Evolutionary conservation across 257 asterid species (phyloP), one percentile per base, ranked within the genome.

Genomic region (Paulownia fortunei): DNA sequence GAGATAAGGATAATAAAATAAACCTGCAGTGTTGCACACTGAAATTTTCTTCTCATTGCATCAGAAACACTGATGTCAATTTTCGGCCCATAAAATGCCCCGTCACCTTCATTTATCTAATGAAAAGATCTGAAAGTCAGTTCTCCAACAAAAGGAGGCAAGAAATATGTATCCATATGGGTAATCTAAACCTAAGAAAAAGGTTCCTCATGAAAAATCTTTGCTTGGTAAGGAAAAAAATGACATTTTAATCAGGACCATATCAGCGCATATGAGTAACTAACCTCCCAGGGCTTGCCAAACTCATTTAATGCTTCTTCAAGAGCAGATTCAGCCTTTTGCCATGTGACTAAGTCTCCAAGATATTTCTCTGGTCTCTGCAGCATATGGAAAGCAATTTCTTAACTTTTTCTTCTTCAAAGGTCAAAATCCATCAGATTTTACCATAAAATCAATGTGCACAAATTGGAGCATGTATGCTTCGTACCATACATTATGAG

Each of bases 1-100:
- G n/a, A n/a, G n/a, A 79, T 44, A 58, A 10, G 12, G 13, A 72
- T 52, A 34, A 51, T 1, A 15, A 42, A 58, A 46, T 15, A 27
- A 77, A 91, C 95, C 97, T 91, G 97, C 76, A 91, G 67, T 15
- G 96, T 89, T 44, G 97, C 97, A 79, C 95, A 89, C 79, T 91
- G 97, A 81, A 89, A 89, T 77, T 91, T 88, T 74, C 97, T 91
- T 78, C 84, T 87, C 97, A 91, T 91, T 74, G 97, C 92, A 77
- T 91, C 97, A 34, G 88, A 85, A 58, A 91, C 92, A 79, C 90
- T 85, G 80, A 85, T 89, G 80, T 91, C 96, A 72, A 91, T 89
- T 79, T 89, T 91, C 12, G 96, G 96, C 49, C 96, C 96, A 55
- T 91, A 91, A 84, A 91, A 91, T 49, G 96, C 96, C 56, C 96